phyloP scores from a whole-genome alignment of 23 red algal species.

The Gracilaria domingensis region DNA sequence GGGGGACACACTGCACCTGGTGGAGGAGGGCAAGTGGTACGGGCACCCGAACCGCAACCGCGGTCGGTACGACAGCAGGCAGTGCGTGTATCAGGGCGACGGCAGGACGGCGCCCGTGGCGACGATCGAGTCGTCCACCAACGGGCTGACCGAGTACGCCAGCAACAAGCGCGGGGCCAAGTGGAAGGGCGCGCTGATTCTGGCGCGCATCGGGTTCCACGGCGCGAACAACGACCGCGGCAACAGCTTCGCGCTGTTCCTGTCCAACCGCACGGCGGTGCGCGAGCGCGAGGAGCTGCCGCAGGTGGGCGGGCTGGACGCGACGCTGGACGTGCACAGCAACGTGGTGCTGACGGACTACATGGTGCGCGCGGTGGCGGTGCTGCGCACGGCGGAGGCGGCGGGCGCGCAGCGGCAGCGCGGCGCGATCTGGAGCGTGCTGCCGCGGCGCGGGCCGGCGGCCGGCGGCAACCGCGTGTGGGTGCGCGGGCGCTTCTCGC shows the following conservation, averaged over 20 bases:
- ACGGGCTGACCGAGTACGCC: conserved; percentile 58
- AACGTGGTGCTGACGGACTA: conserved; percentile 58
- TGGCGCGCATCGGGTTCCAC: conserved; percentile 67
- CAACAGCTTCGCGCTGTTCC: conserved; percentile 55
- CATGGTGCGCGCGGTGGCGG: conserved; percentile 51
- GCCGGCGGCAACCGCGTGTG: conserved; percentile 57
- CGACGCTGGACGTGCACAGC: conserved; percentile 52
- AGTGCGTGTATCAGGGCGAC: conserved; percentile 54
- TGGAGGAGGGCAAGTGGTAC: conserved; percentile 46
- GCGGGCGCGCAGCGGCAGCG: not conserved
- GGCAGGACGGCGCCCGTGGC: not conserved
- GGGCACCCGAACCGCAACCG: conserved; percentile 80
- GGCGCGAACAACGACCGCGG: conserved; percentile 33
- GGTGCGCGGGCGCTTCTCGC: conserved; percentile 43
- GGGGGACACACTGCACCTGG: conserved; percentile 40
- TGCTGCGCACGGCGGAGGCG: conserved; percentile 32
- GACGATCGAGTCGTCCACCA: conserved; percentile 54
- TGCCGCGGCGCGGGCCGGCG: conserved; percentile 53
- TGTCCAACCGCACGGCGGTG: not conserved
- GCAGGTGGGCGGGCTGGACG: conserved; percentile 46
- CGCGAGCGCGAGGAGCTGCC: conserved; percentile 30
- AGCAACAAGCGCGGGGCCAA: conserved; percentile 41
- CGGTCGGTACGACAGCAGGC: conserved; percentile 61
- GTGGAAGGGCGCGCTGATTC: conserved; percentile 58
- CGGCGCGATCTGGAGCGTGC: conserved; percentile 38